These are phyloP conservation scores for Exophiala bonariae DNA, from an alignment of 2,329 filamentous ascomycete genomes.

Conservation along the genomic window DNA sequence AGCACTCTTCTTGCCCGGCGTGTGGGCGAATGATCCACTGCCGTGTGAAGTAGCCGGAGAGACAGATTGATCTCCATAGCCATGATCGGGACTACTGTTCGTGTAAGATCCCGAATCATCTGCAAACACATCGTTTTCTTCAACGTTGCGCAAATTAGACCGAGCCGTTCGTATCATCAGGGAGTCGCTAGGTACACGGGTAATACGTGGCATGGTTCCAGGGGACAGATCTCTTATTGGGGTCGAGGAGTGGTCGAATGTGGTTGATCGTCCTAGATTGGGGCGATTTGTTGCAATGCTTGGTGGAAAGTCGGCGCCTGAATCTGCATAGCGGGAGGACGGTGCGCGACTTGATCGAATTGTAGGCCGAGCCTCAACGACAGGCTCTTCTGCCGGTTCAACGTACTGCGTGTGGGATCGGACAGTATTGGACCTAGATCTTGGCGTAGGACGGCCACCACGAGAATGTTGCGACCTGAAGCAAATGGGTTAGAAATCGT, in stretches of 20 bases:
- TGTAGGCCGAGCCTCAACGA: conserved; percentile 47
- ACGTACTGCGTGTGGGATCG: conserved; percentile 63
- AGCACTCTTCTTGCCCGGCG: conserved; percentile 50
- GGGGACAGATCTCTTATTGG: conserved; percentile 55
- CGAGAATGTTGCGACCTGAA: conserved; percentile 17
- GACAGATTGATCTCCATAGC: conserved; percentile 50
- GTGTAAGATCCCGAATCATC: conserved; percentile 53
- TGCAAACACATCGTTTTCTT: conserved; percentile 48
- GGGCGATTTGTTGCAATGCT: conserved; percentile 44
- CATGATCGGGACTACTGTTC: conserved; percentile 49
- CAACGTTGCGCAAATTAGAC: conserved; percentile 44
- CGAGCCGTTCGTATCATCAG: conserved; percentile 49
- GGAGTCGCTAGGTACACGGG: conserved; percentile 57
- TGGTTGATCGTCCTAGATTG: conserved; percentile 51
- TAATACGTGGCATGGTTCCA: conserved; percentile 41
- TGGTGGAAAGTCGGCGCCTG: conserved; percentile 22
- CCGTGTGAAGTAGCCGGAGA: conserved; percentile 57
- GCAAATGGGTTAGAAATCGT: neutral
- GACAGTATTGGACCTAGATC: conserved; percentile 64
- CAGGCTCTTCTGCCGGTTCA: conserved; percentile 56
- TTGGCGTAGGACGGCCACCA: conserved; percentile 43
- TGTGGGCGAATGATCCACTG: conserved; percentile 47
- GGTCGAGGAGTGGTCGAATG: conserved; percentile 59
- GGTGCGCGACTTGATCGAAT: conserved; percentile 49
- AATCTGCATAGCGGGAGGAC: conserved; percentile 40